These are phyloP conservation scores for Nicotiana benthamiana DNA, from an alignment of 257 asterid genomes.

Conservation along the genomic window DNA sequence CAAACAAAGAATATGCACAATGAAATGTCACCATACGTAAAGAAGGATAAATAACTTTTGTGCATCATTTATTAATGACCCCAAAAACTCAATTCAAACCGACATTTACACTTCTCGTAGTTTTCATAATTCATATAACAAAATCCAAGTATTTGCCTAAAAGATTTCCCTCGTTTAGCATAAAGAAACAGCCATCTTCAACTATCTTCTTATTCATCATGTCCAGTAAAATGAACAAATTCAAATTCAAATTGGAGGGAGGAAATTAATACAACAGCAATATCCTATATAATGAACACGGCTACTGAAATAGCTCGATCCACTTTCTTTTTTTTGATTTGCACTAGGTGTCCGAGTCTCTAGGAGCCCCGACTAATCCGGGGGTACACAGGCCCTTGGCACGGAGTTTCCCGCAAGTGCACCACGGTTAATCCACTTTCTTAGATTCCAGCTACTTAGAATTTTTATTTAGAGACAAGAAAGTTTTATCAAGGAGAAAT, in stretches of 20 bases:
- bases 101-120: background rate
- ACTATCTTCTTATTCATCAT: background rate
- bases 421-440: no score
- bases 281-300: background rate
- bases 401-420: no score
- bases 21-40: background rate
- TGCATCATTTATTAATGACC: background rate
- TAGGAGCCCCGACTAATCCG: no score
- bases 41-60: background rate
- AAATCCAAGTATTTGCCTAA: background rate
- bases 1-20: slow-evolving; percentile 18
- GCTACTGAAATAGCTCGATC: background rate
- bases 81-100: background rate
- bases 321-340: no score
- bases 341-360: no score
- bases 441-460: background rate
- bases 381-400: no score
- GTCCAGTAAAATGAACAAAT: background rate
- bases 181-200: background rate
- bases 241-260: background rate
- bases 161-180: background rate
- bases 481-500: background rate
- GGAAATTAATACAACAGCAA: background rate
- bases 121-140: background rate
- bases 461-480: background rate